Conservation (phyloP, 768 basidiomycete genomes). For the Cytidiella melzeri region DNA sequence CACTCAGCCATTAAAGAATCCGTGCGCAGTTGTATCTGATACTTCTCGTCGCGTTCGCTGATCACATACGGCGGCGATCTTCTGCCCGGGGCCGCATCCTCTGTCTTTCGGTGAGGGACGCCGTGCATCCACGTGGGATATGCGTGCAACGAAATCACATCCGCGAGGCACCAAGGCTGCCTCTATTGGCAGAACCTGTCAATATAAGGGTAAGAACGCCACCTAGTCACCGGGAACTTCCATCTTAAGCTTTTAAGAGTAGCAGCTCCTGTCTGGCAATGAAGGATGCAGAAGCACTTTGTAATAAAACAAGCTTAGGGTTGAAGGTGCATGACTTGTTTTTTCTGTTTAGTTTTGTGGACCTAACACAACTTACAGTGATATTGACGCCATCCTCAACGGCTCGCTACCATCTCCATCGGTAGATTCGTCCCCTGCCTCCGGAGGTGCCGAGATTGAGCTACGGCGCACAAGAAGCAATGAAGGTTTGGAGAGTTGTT, state of each 20-base stretch:
- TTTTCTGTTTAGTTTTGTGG: too few species aligned
- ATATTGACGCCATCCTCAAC: too few species aligned
- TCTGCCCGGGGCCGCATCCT: too few species aligned
- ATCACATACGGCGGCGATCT: too few species aligned
- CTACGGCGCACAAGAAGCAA: not conserved
- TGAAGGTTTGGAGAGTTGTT: not conserved
- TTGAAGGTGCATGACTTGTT: too few species aligned
- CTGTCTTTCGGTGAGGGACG: not conserved
- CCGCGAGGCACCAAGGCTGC: conserved; percentile 7
- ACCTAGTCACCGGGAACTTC: not conserved
- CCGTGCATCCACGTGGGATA: conserved; percentile 5
- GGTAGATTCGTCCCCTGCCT: too few species aligned
- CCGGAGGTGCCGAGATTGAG: not conserved
- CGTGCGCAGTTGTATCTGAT: not conserved
- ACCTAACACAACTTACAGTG: too few species aligned
- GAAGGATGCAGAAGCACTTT: too few species aligned
- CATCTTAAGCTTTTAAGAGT: not conserved
- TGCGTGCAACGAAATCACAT: not conserved
- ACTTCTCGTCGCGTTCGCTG: not conserved
- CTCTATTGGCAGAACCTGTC: conserved; percentile 6
- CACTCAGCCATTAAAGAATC: not conserved
- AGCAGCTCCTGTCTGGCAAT: not conserved
- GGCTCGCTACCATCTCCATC: too few species aligned
- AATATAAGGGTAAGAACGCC: not conserved
- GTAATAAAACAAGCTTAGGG: too few species aligned